Conservation (phyloP, 2,329 filamentous ascomycete species). For the Colletotrichum eleusines region DNA sequence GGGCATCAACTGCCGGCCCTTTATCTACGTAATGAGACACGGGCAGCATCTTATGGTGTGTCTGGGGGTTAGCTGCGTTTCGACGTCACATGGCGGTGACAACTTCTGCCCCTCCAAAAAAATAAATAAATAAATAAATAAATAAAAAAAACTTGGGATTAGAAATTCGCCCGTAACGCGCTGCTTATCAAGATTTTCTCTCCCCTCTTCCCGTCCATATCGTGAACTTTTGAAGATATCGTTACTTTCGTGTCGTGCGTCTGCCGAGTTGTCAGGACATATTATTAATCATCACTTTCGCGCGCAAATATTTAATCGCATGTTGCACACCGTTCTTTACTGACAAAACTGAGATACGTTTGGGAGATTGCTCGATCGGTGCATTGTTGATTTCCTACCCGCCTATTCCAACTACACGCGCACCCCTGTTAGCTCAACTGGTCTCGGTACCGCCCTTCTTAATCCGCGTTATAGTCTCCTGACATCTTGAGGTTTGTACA, state of each 20-base stretch:
- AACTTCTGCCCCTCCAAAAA: not conserved
- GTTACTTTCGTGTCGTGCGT: too few species aligned
- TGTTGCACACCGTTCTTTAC: not conserved
- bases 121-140: too few species aligned
- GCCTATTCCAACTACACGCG: too few species aligned
- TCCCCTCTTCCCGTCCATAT: not conserved
- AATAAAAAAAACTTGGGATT: too few species aligned
- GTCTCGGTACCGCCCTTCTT: too few species aligned
- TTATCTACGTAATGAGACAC: slow-evolving; percentile 5
- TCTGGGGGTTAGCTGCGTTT: slow-evolving; percentile 11
- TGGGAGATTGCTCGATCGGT: not conserved
- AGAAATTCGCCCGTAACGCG: slow-evolving; percentile 5
- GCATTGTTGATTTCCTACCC: not conserved
- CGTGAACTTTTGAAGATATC: not conserved
- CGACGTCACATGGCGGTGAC: slow-evolving; percentile 25
- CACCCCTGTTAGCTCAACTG: not conserved
- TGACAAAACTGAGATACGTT: not conserved
- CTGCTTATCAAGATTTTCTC: not conserved
- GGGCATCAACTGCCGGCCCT: not conserved
- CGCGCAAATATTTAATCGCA: not conserved
- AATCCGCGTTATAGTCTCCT: too few species aligned
- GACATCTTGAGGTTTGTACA: not conserved
- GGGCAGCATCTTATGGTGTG: not conserved
- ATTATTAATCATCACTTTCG: too few species aligned
- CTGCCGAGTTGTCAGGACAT: not conserved